phyloP scores from a whole-genome alignment of 129 eudicot species.

The Cynara cardunculus region DNA sequence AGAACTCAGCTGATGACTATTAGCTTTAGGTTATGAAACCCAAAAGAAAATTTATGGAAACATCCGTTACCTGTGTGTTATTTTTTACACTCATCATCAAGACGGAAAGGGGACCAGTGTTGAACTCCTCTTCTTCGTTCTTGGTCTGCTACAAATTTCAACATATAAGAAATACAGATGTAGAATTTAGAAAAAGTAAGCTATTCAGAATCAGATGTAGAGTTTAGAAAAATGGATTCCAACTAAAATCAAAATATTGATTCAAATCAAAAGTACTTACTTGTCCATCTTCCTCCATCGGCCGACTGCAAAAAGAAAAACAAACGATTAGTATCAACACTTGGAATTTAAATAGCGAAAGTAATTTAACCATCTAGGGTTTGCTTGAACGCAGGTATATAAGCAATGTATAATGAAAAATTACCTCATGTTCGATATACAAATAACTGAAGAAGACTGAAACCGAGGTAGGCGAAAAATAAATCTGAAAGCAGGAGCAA shows the following conservation, averaged over 20 bases:
- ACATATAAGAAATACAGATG: neutral
- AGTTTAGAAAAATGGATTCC: neutral
- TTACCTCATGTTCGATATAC: constrained; percentile 26
- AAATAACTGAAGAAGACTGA: neutral
- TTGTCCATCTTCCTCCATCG: constrained; percentile 87
- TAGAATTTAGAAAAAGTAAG: neutral
- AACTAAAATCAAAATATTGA: constrained; percentile 4
- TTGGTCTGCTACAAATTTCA: constrained; percentile 38
- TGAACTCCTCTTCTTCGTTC: constrained; percentile 95
- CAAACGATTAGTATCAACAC: neutral
- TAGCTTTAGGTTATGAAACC: neutral
- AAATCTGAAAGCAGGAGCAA: constrained; percentile 14
- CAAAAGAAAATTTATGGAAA: neutral
- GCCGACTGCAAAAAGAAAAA: constrained; percentile 54
- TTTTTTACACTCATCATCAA: constrained; percentile 95
- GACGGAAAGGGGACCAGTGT: constrained; percentile 90
- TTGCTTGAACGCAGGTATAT: constrained; percentile 7
- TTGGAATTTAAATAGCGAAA: neutral
- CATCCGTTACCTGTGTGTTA: constrained; percentile 67
- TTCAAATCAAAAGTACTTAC: constrained; percentile 43
- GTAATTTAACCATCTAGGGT: constrained; percentile 16
- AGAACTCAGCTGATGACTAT: neutral
- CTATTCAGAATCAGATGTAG: neutral
- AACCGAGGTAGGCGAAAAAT: neutral
- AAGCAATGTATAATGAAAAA: neutral